Conservation (phyloP, 2,329 filamentous ascomycete species). For the Fusarium miscanthi region DNA sequence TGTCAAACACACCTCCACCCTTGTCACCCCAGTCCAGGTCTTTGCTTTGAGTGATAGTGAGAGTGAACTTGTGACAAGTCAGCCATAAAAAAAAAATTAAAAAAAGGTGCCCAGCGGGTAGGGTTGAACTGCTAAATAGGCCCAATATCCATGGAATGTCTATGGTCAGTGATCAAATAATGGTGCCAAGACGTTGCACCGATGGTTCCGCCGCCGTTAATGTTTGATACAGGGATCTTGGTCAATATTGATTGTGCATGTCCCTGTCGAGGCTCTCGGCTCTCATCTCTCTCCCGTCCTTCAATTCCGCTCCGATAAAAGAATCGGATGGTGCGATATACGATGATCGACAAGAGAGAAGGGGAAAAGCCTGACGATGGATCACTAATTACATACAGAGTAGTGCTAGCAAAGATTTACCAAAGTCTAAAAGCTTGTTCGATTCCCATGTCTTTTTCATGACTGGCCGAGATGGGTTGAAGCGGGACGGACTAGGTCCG, state of each 20-base stretch:
- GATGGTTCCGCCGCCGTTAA: slow-evolving; percentile 25
- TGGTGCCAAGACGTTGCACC: slow-evolving; percentile 35
- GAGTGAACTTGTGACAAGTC: not conserved
- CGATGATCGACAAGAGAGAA: slow-evolving; percentile 21
- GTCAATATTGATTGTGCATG: slow-evolving; percentile 17
- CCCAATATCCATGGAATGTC: not conserved
- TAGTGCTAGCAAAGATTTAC: slow-evolving; percentile 9
- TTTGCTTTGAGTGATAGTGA: not conserved
- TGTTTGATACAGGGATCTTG: slow-evolving; percentile 21
- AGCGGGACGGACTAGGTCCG: slow-evolving; percentile 21
- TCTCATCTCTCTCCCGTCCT: slow-evolving; percentile 9
- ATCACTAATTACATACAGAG: not conserved
- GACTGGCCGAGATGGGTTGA: not conserved
- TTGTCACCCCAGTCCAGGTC: not conserved
- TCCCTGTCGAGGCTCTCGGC: slow-evolving; percentile 10
- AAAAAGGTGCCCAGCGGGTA: not conserved
- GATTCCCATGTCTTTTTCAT: slow-evolving; percentile 6
- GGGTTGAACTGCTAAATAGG: not conserved
- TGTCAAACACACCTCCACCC: not conserved
- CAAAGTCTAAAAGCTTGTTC: slow-evolving; percentile 33
- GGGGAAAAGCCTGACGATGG: not conserved
- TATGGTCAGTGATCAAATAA: not conserved
- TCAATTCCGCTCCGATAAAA: not conserved
- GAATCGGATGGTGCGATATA: not conserved
- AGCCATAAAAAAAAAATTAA: slow-evolving; percentile 4